A percentile compares a stretch with the other conserved stretches of the same genome.
Conservation (phyloP, 2,329 filamentous ascomycete genomes). For the Grosmannia penicillata region DNA sequence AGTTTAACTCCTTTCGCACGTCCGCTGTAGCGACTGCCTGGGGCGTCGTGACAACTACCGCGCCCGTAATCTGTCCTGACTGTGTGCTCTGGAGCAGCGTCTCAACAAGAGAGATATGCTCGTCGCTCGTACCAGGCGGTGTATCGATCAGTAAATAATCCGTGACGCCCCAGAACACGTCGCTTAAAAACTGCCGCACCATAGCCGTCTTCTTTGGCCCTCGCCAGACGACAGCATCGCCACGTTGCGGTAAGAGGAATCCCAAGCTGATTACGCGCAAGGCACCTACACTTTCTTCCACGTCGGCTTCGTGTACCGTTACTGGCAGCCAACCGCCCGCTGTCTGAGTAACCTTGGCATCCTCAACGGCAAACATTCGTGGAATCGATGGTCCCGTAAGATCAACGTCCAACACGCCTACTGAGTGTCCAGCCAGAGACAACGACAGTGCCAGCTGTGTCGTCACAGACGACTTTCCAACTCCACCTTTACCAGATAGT, state of each 20-base stretch:
- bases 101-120: constrained; percentile 90
- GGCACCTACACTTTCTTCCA: constrained; percentile 38
- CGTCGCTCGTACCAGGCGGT: constrained; percentile 88
- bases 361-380: constrained; percentile 81
- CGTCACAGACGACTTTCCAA: constrained; percentile 96
- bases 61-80: constrained; percentile 61
- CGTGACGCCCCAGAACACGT: constrained; percentile 76
- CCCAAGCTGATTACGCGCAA: constrained; percentile 84
- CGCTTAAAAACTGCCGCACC: constrained; percentile 89
- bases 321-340: constrained; percentile 89
- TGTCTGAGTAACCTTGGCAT: constrained; percentile 78
- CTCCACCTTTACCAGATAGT: constrained; percentile 92
- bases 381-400: constrained; percentile 94
- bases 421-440: constrained; percentile 69
- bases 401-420: constrained; percentile 92
- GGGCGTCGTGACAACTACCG: constrained; percentile 89
- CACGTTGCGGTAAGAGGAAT: constrained; percentile 69
- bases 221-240: constrained; percentile 91
- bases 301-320: constrained; percentile 53
- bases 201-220: constrained; percentile 98
- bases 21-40: constrained; percentile 89
- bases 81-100: constrained; percentile 53
- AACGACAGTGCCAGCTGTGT: constrained; percentile 88
- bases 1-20: constrained; percentile 89
- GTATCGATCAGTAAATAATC: constrained; percentile 94